These are phyloP conservation scores for Porphyrellus cyaneotinctus DNA, from an alignment of 768 basidiomycete genomes.

Conservation along the genomic window DNA sequence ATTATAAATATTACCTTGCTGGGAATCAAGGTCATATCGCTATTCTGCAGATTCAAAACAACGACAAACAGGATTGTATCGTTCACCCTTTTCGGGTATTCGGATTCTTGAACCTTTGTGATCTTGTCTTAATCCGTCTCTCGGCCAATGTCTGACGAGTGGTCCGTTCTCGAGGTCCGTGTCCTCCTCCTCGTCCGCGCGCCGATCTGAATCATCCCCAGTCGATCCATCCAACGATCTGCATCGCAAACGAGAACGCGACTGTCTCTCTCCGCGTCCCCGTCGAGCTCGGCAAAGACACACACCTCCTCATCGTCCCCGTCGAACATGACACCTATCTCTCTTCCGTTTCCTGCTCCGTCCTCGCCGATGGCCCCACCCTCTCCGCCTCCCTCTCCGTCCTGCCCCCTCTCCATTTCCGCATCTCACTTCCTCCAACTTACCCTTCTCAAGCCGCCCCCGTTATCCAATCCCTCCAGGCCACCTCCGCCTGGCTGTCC, in stretches of 20 bases:
- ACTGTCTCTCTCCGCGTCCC: constrained; percentile 49
- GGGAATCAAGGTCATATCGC: too few relatives aligned
- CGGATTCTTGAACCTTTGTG: too few relatives aligned
- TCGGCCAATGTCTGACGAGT: constrained; percentile 10
- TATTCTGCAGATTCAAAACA: too few relatives aligned
- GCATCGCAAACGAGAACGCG: constrained; percentile 40
- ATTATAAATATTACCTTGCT: too few relatives aligned
- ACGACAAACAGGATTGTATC: too few relatives aligned
- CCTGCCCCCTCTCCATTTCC: constrained; percentile 62
- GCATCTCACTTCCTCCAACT: constrained; percentile 45
- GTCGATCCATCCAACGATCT: constrained; percentile 77
- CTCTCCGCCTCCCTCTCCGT: constrained; percentile 37
- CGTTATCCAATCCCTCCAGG: constrained; percentile 48
- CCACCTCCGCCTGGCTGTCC: constrained; percentile 59
- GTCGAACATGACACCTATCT: constrained; percentile 10
- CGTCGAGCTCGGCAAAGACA: constrained; percentile 50
- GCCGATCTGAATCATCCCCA: constrained; percentile 27
- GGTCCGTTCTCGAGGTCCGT: constrained; percentile 27
- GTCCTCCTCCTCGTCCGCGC: background rate
- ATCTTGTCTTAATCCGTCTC: too few relatives aligned
- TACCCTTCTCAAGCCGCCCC: constrained; percentile 60
- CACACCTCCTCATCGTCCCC: constrained; percentile 35
- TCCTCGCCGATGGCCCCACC: background rate
- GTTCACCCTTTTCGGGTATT: too few relatives aligned
- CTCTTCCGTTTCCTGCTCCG: background rate